These are phyloP conservation scores for Eucalyptus cloeziana DNA, from an alignment of 345 rosid species.

Conservation along the genomic window DNA sequence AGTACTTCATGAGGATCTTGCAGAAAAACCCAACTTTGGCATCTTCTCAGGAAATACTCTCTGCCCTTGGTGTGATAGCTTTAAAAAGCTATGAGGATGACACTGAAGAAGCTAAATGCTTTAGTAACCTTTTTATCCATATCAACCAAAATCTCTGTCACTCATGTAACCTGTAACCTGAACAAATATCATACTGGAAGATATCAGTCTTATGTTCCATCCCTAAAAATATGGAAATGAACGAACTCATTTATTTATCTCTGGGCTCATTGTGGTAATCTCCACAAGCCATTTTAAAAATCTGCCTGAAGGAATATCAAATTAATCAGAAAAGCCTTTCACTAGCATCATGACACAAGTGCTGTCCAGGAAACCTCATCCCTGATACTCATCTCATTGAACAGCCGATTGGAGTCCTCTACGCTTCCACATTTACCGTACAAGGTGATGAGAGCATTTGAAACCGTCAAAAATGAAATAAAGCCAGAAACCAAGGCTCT, in stretches of 20 bases:
- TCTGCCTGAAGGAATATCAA: slow-evolving; percentile 45
- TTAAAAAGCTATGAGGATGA: neutral
- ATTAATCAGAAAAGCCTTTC: slow-evolving; percentile 81
- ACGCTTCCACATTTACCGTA: slow-evolving; percentile 80
- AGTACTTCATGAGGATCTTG: neutral
- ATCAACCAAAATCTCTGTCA: neutral
- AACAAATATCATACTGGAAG: neutral
- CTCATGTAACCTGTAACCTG: neutral
- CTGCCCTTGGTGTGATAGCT: neutral
- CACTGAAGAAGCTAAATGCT: neutral
- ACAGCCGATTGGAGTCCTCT: slow-evolving; percentile 47
- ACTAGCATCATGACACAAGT: slow-evolving; percentile 77
- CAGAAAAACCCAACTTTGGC: neutral
- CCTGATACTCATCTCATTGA: slow-evolving; percentile 55
- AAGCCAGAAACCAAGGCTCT: slow-evolving; percentile 52
- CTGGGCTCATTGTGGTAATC: slow-evolving; percentile 35
- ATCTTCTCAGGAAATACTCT: neutral
- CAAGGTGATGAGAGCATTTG: slow-evolving; percentile 74
- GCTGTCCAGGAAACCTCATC: slow-evolving; percentile 97
- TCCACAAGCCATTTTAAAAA: too few species aligned
- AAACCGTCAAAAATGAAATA: slow-evolving; percentile 49
- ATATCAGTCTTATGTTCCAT: slow-evolving; percentile 66
- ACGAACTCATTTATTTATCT: slow-evolving; percentile 90
- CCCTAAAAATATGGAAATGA: slow-evolving; percentile 70
- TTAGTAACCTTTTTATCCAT: neutral